Percentiles rank a stretch among this genome's conserved stretches.
phyloP scores from a whole-genome alignment of 179 eudicot species.

The Silene coronaria region DNA sequence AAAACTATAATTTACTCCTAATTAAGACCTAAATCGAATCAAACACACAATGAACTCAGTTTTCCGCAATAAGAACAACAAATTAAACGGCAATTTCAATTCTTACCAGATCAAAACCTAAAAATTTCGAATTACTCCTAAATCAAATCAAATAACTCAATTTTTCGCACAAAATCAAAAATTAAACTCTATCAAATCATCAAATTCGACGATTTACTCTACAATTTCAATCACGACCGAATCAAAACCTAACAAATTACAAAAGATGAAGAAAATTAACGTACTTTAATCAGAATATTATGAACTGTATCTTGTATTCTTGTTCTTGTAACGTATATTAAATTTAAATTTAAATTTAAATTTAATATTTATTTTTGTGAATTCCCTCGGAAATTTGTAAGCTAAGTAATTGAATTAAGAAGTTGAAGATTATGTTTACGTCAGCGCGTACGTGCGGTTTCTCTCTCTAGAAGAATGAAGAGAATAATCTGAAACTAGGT shows the following conservation, averaged over 20 bases:
- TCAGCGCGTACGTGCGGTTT: too few relatives aligned
- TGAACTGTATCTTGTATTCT: background rate
- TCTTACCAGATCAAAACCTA: too few relatives aligned
- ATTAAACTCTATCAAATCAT: background rate
- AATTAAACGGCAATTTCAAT: background rate
- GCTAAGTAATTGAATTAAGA: too few relatives aligned
- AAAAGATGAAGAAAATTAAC: background rate
- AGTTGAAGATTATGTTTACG: too few relatives aligned
- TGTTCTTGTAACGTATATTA: background rate
- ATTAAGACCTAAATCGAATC: background rate
- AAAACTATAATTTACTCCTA: background rate
- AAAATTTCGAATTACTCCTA: too few relatives aligned
- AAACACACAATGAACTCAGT: background rate
- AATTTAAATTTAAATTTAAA: too few relatives aligned
- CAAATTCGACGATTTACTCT: background rate
- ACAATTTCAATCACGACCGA: too few relatives aligned
- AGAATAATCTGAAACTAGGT: background rate
- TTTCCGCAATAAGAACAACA: background rate
- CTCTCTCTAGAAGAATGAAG: too few relatives aligned
- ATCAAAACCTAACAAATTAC: conserved; percentile 1
- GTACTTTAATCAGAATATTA: background rate
- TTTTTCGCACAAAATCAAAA: background rate
- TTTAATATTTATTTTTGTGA: too few relatives aligned
- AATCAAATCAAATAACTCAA: background rate
- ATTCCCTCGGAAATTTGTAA: too few relatives aligned